These are phyloP conservation scores for Smithsoniella earleae DNA, from an alignment of 163 green algal species.

Conservation along the genomic window DNA sequence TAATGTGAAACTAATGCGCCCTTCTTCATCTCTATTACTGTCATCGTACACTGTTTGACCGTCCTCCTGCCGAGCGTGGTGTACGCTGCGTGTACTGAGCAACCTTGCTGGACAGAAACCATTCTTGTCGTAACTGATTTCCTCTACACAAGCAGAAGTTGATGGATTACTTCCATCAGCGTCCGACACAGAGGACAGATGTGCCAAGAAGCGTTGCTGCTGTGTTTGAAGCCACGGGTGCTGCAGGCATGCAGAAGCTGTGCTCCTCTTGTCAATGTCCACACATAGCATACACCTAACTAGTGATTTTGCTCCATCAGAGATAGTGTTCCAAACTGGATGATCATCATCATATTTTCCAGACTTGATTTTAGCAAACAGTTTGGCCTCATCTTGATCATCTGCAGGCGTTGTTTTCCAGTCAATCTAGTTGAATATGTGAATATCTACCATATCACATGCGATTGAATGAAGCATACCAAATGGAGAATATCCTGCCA, in stretches of 20 bases:
- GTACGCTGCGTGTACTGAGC: no score
- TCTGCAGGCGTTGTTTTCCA: constrained; percentile 41
- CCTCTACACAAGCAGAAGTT: not conserved
- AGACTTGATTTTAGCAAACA: constrained; percentile 73
- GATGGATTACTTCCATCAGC: not conserved
- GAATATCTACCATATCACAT: not conserved
- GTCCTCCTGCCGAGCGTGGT: no score
- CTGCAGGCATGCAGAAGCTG: constrained; percentile 48
- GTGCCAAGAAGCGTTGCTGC: not conserved
- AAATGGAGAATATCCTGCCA: constrained; percentile 71
- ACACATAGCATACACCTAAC: constrained; percentile 59
- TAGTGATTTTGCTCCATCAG: constrained; percentile 56
- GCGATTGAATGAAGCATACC: constrained; percentile 39
- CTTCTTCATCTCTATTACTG: no score
- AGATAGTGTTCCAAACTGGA: constrained; percentile 65
- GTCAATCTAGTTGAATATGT: not conserved
- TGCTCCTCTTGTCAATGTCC: constrained; percentile 51
- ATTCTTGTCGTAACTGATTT: not conserved
- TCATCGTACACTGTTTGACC: no score
- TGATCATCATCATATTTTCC: constrained; percentile 64
- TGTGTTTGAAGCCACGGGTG: constrained; percentile 47
- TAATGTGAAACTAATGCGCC: no score
- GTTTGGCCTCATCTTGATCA: constrained; percentile 63
- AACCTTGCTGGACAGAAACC: not conserved
- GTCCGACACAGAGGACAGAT: no score